These are phyloP conservation scores for Xerocomellus amylosporus DNA, from an alignment of 768 basidiomycete species.

Conservation along the genomic window DNA sequence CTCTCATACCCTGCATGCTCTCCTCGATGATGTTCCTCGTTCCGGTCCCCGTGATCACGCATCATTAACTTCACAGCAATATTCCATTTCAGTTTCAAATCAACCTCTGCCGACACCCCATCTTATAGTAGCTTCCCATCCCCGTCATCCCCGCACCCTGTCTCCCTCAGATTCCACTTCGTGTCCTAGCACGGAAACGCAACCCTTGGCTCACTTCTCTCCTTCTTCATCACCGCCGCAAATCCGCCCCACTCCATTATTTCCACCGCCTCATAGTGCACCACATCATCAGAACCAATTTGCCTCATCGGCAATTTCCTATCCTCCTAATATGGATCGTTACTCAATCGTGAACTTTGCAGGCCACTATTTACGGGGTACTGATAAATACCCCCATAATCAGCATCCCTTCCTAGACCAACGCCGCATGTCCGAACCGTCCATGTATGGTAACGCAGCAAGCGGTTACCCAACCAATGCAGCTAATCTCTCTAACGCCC, in stretches of 20 bases:
- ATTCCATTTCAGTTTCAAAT: conserved; percentile 15
- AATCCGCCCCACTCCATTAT: conserved; percentile 36
- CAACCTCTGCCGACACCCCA: conserved; percentile 20
- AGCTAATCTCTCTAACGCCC: conserved; percentile 32
- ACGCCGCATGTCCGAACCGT: conserved; percentile 68
- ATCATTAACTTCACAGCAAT: conserved; percentile 9
- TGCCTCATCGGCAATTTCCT: conserved; percentile 40
- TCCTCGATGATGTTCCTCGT: conserved; percentile 34
- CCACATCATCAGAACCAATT: conserved; percentile 47
- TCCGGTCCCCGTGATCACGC: conserved; percentile 33
- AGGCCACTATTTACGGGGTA: conserved; percentile 41
- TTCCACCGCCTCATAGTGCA: conserved; percentile 41
- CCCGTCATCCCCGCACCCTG: conserved; percentile 9
- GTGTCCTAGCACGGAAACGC: neutral
- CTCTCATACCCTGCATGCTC: conserved; percentile 30
- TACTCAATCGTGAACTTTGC: conserved; percentile 37
- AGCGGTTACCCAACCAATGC: conserved; percentile 33
- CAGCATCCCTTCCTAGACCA: conserved; percentile 47
- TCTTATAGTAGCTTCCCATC: conserved; percentile 16
- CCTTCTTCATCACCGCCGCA: conserved; percentile 48
- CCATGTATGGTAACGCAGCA: conserved; percentile 46
- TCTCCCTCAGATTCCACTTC: conserved; percentile 5
- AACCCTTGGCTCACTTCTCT: conserved; percentile 23
- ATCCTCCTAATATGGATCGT: conserved; percentile 41
- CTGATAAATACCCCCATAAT: conserved; percentile 35